Evolutionary conservation across 192 early-diverging fungal genomes (phyloP).

Genomic region (Rhizoclosmatium globosum): DNA sequence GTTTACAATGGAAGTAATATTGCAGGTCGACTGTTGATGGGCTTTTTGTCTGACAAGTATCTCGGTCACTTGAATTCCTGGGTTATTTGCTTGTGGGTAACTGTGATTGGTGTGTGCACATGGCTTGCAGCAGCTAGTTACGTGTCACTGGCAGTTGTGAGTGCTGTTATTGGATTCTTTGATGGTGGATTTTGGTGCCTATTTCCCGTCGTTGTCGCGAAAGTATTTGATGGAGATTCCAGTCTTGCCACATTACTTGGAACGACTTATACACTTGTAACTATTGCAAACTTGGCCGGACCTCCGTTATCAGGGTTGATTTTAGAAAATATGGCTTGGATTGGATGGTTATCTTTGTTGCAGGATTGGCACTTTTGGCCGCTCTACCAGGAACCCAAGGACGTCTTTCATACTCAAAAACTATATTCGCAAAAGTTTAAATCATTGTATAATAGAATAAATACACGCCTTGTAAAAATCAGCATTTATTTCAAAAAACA

Average conservation of each 20-base stretch:
- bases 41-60: constrained; percentile 62
- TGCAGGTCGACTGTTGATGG: constrained; percentile 70
- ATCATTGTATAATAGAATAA: too few relatives aligned
- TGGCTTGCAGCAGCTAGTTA: not conserved
- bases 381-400: not conserved
- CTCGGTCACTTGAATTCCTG: constrained; percentile 72
- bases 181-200: constrained; percentile 36
- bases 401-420: too few relatives aligned
- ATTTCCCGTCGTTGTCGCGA: constrained; percentile 43
- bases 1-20: constrained; percentile 73
- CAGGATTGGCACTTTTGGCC: not conserved
- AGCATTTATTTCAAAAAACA: too few relatives aligned
- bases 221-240: constrained; percentile 14
- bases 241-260: constrained; percentile 25
- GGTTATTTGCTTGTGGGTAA: constrained; percentile 51
- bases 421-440: too few relatives aligned
- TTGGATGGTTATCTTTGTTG: constrained; percentile 30
- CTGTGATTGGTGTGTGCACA: constrained; percentile 26
- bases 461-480: too few relatives aligned
- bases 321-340: not conserved
- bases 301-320: constrained; percentile 28
- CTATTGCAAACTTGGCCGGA: constrained; percentile 26
- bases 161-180: constrained; percentile 23
- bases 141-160: not conserved
- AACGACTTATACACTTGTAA: constrained; percentile 18